A percentile compares a stretch with the other conserved stretches of the same genome.
Evolutionary conservation across 208 protist genomes (phyloP).

Genomic region (Trypanosoma lewisi): DNA sequence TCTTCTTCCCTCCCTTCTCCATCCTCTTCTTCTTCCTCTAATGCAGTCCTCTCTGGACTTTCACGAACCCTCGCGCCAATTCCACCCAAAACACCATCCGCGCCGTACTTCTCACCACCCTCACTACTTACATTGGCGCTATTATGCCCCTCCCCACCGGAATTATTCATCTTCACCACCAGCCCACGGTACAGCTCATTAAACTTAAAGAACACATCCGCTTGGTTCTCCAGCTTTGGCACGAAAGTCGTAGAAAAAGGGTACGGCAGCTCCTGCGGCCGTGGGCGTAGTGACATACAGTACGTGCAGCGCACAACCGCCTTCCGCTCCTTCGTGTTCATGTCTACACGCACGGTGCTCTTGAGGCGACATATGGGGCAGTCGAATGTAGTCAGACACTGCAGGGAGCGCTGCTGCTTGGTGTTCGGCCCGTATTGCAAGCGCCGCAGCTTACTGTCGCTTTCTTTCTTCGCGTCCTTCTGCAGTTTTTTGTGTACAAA

Average conservation of each 20-base stretch:
- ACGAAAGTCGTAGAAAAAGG: conserved; percentile 58
- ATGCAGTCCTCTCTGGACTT: not conserved
- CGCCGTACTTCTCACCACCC: not conserved
- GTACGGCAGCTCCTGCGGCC: conserved; percentile 70
- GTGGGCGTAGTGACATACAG: conserved; percentile 54
- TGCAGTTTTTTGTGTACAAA: conserved; percentile 40
- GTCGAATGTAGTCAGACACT: conserved; percentile 75
- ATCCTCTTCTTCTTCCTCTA: conserved; percentile 11
- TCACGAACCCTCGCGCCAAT: not conserved
- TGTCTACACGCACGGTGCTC: conserved; percentile 64
- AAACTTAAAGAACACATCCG: conserved; percentile 85
- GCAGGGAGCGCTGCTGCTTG: conserved; percentile 50
- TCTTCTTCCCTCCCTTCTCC: not conserved
- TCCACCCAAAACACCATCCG: conserved; percentile 14
- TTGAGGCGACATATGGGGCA: conserved; percentile 76
- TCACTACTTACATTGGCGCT: not conserved
- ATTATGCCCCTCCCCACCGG: not conserved
- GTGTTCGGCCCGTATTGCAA: conserved; percentile 26
- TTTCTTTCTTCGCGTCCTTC: conserved; percentile 31
- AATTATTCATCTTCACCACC: not conserved
- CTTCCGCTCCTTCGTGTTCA: conserved; percentile 41
- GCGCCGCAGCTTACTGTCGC: not conserved
- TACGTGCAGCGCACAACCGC: conserved; percentile 71
- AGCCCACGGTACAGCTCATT: conserved; percentile 56
- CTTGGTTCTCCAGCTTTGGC: conserved; percentile 75